Evolutionary conservation across 495 filamentous ascomycete genomes (phyloP), one percentile per base, ranked within the genome.

Genomic region (Friedmanniomyces endolithicus): DNA sequence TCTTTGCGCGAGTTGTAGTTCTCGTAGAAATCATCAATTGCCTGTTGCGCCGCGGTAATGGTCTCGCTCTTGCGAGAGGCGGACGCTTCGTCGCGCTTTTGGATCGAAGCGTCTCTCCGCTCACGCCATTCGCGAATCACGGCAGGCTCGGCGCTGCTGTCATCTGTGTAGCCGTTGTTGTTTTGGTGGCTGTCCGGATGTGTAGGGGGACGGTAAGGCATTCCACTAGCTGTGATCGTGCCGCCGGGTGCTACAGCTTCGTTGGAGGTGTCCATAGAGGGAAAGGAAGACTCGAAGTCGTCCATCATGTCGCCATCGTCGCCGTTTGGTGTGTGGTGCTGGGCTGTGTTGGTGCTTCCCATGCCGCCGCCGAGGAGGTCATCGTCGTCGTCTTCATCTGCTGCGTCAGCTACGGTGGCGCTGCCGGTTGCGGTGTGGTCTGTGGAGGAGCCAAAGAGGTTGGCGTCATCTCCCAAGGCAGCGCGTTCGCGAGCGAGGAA

Each of bases 21-120:
- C 68, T 95, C 88, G 74, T 99, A 99, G 75, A 99, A 99, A 64
- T 95, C 94, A 64, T 99, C 92, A 55, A 97, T 90, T 67, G 88
- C 85, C 62, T 85, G 75, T 56, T 84, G 88, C 35, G 94, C 94
- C 59, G 86, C 86, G 68, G 83, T 79, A 64, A 94, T 71, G 8
- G 88, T 95, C 67, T 88, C 79, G 25, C 73, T 76, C 65, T 94
- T 94, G 70, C 86, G 85, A 46, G 78, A 72, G 27, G 79, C 77
- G 37, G 87, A 87, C 62, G 85, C 74, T 67, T 89, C 81, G 44
- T 83, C 83, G 57, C 88, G 86, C 64, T 84, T 85, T 55, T 83
- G 74, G 52, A 90, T 79, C 58, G 77, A 75, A 14, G 83, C 79
- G 60, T 89, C 84, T 55, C 92, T 84, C 62, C 85, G 85, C 68